These are phyloP conservation scores for Nemania serpens DNA, from an alignment of 2,329 filamentous ascomycete species.

Conservation along the genomic window DNA sequence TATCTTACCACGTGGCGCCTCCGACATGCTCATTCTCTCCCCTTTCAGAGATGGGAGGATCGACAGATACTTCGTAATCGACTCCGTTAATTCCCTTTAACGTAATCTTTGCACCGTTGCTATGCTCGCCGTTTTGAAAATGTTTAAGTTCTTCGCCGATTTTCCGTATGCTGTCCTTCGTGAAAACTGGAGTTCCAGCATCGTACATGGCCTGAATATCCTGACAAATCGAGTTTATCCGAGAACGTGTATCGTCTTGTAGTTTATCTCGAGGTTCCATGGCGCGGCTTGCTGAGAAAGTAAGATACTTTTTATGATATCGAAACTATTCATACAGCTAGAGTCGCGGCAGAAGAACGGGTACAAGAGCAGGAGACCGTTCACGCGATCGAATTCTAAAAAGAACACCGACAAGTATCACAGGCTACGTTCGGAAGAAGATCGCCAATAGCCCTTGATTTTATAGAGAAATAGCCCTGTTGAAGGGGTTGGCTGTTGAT, in stretches of 20 bases:
- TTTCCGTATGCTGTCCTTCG: slow-evolving; percentile 25
- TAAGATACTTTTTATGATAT: too few species aligned
- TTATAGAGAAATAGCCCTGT: too few species aligned
- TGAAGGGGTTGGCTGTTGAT: too few species aligned
- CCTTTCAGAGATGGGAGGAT: slow-evolving; percentile 10
- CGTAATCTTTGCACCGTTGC: slow-evolving; percentile 20
- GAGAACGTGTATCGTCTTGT: slow-evolving; percentile 1
- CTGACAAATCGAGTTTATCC: slow-evolving; percentile 14
- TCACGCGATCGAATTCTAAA: too few species aligned
- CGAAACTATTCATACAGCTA: too few species aligned
- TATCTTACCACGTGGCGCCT: slow-evolving; percentile 28
- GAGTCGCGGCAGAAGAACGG: too few species aligned
- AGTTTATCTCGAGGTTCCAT: slow-evolving; percentile 10
- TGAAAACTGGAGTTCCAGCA: slow-evolving; percentile 28
- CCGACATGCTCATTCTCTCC: slow-evolving; percentile 23
- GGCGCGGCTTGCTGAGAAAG: slow-evolving; percentile 12
- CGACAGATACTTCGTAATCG: slow-evolving; percentile 24
- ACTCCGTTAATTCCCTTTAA: slow-evolving; percentile 24
- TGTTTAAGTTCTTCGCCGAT: slow-evolving; percentile 21
- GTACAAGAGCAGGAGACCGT: too few species aligned
- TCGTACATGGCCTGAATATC: slow-evolving; percentile 26
- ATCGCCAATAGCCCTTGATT: too few species aligned
- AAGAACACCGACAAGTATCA: too few species aligned
- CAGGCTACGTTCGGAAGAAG: too few species aligned
- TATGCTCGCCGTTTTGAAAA: slow-evolving; percentile 19